These are phyloP conservation scores for Stephania yunnanensis DNA, from an alignment of 164 flowering plant species.

Conservation along the genomic window DNA sequence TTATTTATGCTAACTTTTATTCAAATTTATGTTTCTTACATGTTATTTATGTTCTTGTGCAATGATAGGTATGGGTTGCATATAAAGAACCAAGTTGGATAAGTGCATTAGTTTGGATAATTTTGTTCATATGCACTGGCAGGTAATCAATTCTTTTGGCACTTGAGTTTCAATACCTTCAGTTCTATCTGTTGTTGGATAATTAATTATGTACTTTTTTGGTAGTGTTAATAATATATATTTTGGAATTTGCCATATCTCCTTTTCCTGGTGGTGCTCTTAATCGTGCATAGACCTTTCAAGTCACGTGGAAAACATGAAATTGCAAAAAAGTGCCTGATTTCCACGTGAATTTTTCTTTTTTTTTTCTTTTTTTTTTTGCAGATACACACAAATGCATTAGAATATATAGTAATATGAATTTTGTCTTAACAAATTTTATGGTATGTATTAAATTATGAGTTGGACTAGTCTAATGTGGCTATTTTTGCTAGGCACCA, in stretches of 20 bases:
- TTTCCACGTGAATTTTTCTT: no score
- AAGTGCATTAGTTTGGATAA: slow-evolving; percentile 49
- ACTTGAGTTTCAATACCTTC: background rate
- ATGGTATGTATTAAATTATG: no score
- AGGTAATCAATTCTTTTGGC: slow-evolving; percentile 38
- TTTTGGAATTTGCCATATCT: background rate
- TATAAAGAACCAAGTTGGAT: slow-evolving; percentile 72
- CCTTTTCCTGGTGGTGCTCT: background rate
- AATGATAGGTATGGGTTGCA: slow-evolving; percentile 71
- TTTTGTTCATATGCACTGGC: slow-evolving; percentile 62
- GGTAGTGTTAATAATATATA: no score
- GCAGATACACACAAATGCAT: no score
- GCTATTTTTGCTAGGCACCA: no score
- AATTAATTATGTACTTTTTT: background rate
- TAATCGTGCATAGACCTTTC: background rate
- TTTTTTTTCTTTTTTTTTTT: no score
- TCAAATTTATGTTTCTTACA: slow-evolving; percentile 6
- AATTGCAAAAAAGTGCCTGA: no score
- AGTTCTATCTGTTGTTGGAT: background rate
- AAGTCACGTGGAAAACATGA: background rate
- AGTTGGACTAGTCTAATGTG: no score
- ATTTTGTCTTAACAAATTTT: no score
- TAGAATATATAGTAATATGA: no score
- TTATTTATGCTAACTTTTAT: background rate
- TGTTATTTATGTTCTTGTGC: background rate